phyloP scores from a whole-genome alignment of 139 green algal species.

The Chlamydomonas urium region DNA sequence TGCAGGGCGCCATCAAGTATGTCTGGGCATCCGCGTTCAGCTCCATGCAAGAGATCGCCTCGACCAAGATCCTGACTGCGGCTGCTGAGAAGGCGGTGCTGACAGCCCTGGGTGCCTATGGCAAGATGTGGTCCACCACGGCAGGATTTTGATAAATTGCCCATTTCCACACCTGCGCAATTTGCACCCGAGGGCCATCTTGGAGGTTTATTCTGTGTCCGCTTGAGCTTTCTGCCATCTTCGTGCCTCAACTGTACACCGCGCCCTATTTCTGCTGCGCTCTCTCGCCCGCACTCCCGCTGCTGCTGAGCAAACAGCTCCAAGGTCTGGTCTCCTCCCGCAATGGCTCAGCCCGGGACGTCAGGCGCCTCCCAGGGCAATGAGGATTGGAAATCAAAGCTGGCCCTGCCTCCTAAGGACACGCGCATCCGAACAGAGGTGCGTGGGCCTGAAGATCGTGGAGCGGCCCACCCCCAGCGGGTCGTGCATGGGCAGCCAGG shows the following conservation, averaged over 20 bases:
- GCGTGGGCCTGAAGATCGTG: slow-evolving; percentile 8
- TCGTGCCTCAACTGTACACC: no score
- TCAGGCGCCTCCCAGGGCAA: background rate
- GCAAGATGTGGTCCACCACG: background rate
- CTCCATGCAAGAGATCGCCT: slow-evolving; percentile 33
- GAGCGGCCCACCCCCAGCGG: background rate
- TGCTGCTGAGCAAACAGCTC: no score
- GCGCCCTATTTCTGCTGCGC: no score
- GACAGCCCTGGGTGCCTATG: slow-evolving; percentile 21
- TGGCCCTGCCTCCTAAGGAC: slow-evolving; percentile 83
- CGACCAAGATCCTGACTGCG: slow-evolving; percentile 37
- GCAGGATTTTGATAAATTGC: no score
- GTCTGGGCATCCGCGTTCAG: slow-evolving; percentile 18
- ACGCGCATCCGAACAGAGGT: slow-evolving; percentile 87
- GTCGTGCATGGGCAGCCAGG: background rate
- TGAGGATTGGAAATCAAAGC: slow-evolving; percentile 78
- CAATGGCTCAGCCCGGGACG: slow-evolving; percentile 1
- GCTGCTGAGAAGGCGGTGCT: slow-evolving; percentile 37
- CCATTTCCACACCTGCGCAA: no score
- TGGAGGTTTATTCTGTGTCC: no score
- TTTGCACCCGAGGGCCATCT: no score
- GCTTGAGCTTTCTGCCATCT: no score
- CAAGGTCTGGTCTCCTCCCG: no score
- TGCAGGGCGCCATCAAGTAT: slow-evolving; percentile 29
- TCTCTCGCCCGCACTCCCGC: no score